Base-by-base conservation (phyloP, 441 rosid genomes). In the Rhodomyrtus psidioides region DNA sequence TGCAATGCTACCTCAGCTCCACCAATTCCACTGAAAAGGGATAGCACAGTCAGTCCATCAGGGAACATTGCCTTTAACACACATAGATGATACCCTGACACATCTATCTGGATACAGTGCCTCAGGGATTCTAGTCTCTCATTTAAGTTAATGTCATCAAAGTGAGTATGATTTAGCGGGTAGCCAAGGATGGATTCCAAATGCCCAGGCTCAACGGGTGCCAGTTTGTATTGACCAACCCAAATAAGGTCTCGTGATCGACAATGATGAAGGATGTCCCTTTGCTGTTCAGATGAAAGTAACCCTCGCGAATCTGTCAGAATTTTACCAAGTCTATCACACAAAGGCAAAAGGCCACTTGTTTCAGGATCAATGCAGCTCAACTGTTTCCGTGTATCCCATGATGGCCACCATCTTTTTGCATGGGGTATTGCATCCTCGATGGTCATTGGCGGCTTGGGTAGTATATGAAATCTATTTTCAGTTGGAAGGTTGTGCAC, bases 321-420 rank as follows among this genome's bases (percentile, higher is more conserved):
- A 51, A 87, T 89, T 54, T 88, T 91, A 55, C 93, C 93, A 84
- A 94, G 91, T 85, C 93, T 87, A 49, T 91, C 94, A 86, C 97
- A 95, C 24, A 97, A 91, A 86, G 83, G 89, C 87, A 94, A 84
- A 81, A 88, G 83, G 49, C 93, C 94, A 42, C 83, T 70, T 3
- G 87, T 87, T 74, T 86, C 92, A 44, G 90, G 90, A 87, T 82
- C 89, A 65, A 88, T 84, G 84, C 86, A 85, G 83, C 86, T 91
- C 88, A 97, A 57, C 83, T 95, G 94, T 89, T 90, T 94, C 94
- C 99, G 94, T 4, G 97, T 90, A 91, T 97, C 99, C 99, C 99
- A 96, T 27, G 91, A 89, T 51, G 99, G 99, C 98, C 99, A 95
- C 98, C 99, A 97, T 85, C 93, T 94, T 92, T 92, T 94, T 54